These are phyloP conservation scores for Trichoderma sp. DNA, from an alignment of 2,329 filamentous ascomycete genomes.

Conservation along the genomic window DNA sequence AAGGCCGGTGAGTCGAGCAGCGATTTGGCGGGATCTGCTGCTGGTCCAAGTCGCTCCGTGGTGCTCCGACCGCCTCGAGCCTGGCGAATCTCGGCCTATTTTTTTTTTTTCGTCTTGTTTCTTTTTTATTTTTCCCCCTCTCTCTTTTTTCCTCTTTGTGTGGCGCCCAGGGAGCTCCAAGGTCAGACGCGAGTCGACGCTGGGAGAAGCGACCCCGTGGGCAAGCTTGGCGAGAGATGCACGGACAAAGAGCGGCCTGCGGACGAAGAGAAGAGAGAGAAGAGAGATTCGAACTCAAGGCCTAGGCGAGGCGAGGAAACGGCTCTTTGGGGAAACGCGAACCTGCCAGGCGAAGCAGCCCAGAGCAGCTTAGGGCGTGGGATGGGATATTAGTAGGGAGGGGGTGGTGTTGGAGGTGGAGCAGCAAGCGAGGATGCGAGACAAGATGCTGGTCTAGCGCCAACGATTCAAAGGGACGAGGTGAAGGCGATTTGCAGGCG, in stretches of 20 bases:
- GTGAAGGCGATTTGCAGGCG: background rate
- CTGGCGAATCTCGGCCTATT: background rate
- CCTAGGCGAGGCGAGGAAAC: slow-evolving; percentile 7
- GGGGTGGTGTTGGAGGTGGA: slow-evolving; percentile 6
- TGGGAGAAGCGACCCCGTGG: slow-evolving; percentile 15
- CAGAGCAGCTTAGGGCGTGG: slow-evolving; percentile 4
- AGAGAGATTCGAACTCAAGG: background rate
- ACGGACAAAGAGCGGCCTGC: slow-evolving; percentile 5
- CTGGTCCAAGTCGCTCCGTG: slow-evolving; percentile 10
- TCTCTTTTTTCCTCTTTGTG: background rate
- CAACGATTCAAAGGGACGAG: background rate
- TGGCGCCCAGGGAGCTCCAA: slow-evolving; percentile 2
- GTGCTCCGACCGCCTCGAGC: slow-evolving; percentile 6
- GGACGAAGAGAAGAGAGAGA: background rate
- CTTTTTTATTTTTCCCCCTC: background rate
- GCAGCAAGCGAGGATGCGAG: slow-evolving; percentile 16
- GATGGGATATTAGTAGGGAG: slow-evolving; percentile 18
- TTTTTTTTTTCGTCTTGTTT: background rate
- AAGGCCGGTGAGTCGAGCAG: slow-evolving; percentile 3
- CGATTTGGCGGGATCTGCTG: slow-evolving; percentile 1
- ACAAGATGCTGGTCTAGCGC: slow-evolving; percentile 16
- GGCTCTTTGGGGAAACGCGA: slow-evolving; percentile 14
- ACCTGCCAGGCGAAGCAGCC: slow-evolving; percentile 9
- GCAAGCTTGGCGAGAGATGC: slow-evolving; percentile 3
- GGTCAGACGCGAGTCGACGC: slow-evolving; percentile 6